Evolutionary conservation across 2,329 filamentous ascomycete species (phyloP).

Genomic region (Penicillium italicum): DNA sequence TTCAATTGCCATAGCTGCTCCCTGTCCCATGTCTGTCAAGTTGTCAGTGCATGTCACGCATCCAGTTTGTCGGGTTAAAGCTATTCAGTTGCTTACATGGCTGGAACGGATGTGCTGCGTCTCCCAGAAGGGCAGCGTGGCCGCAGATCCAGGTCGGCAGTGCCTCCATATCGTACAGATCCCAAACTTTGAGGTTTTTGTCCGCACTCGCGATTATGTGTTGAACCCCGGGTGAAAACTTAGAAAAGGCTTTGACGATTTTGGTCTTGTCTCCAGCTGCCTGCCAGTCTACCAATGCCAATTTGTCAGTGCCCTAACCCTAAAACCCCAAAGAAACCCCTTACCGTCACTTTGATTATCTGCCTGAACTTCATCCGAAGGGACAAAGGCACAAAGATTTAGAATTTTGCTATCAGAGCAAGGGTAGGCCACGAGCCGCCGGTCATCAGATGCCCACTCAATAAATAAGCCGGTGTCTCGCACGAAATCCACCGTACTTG

Average conservation of each 20-base stretch:
- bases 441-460: slow-evolving; percentile 43
- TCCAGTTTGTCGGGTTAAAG: background rate
- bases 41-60: background rate
- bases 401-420: slow-evolving; percentile 45
- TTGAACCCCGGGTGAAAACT: slow-evolving; percentile 17
- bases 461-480: slow-evolving; percentile 36
- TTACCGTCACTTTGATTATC: slow-evolving; percentile 25
- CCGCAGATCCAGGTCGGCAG: slow-evolving; percentile 54
- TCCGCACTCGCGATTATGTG: slow-evolving; percentile 35
- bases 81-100: slow-evolving; percentile 36
- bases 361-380: slow-evolving; percentile 33
- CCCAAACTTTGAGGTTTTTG: slow-evolving; percentile 53
- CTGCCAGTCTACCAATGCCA: slow-evolving; percentile 17
- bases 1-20: slow-evolving; percentile 34
- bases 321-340: background rate
- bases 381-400: slow-evolving; percentile 50
- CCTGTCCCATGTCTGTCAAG: slow-evolving; percentile 28
- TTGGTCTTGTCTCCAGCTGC: slow-evolving; percentile 16
- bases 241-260: slow-evolving; percentile 15
- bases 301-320: background rate
- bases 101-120: slow-evolving; percentile 65
- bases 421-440: slow-evolving; percentile 47
- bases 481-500: slow-evolving; percentile 12
- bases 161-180: slow-evolving; percentile 58
- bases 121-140: slow-evolving; percentile 57